phyloP scores from a whole-genome alignment of 2,329 filamentous ascomycete genomes.

The Xylaria sp. region DNA sequence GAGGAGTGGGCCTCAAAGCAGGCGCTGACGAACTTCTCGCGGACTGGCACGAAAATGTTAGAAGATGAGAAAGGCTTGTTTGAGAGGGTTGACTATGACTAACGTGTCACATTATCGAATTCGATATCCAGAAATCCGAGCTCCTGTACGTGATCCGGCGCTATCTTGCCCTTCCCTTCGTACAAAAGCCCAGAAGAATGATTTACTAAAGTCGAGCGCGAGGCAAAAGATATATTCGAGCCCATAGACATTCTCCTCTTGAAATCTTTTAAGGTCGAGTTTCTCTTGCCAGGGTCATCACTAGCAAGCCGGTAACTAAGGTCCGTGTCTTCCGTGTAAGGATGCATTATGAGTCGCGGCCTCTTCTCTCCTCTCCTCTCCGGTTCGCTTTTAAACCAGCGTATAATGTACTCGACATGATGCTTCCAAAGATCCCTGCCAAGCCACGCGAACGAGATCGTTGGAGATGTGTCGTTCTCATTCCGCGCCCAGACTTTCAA shows the following conservation, averaged over 20 bases:
- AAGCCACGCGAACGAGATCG: slow-evolving; percentile 41
- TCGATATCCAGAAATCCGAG: slow-evolving; percentile 42
- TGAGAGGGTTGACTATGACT: not conserved
- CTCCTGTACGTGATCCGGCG: slow-evolving; percentile 33
- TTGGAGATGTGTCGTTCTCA: slow-evolving; percentile 36
- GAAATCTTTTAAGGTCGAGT: slow-evolving; percentile 14
- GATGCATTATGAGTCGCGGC: slow-evolving; percentile 33
- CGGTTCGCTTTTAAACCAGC: slow-evolving; percentile 41
- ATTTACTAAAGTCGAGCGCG: slow-evolving; percentile 18
- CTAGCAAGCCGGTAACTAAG: slow-evolving; percentile 26
- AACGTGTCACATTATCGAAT: slow-evolving; percentile 36
- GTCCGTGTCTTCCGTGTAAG: slow-evolving; percentile 35
- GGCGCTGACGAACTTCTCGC: slow-evolving; percentile 41
- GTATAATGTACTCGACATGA: slow-evolving; percentile 42
- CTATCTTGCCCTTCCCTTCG: slow-evolving; percentile 34
- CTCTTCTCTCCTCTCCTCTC: slow-evolving; percentile 37
- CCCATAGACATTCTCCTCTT: slow-evolving; percentile 13
- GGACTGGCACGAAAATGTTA: slow-evolving; percentile 30
- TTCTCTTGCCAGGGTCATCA: slow-evolving; percentile 14
- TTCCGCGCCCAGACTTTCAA: slow-evolving; percentile 40
- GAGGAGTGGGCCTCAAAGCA: slow-evolving; percentile 41
- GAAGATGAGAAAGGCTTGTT: not conserved
- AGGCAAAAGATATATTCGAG: slow-evolving; percentile 13
- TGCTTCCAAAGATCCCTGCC: slow-evolving; percentile 30
- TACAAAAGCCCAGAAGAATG: slow-evolving; percentile 30